Conservation (phyloP, 139 green algal genomes). For the Raphidocelis subcapitata region DNA sequence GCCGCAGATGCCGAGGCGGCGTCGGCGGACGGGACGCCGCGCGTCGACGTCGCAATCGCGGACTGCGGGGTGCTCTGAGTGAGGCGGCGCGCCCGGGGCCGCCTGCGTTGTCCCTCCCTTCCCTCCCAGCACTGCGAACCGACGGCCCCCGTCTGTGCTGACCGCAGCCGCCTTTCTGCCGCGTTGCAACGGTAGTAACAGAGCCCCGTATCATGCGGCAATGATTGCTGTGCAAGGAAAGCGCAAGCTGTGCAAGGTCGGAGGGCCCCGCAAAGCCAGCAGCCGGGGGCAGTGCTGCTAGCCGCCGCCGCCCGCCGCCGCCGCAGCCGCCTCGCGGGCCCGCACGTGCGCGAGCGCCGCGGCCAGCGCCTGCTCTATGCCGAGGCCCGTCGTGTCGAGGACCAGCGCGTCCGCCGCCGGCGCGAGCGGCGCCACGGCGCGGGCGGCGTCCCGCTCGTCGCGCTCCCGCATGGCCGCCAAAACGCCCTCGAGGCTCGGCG, state of each 20-base stretch:
- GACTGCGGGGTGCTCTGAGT: constrained; percentile 53
- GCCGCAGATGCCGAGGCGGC: constrained; percentile 53
- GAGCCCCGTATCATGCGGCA: too few species aligned
- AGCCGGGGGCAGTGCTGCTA: too few species aligned
- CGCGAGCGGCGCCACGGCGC: constrained; percentile 6
- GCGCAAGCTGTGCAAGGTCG: too few species aligned
- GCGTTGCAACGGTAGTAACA: too few species aligned
- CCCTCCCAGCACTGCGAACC: too few species aligned
- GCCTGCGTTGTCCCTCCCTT: too few species aligned
- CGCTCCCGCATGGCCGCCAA: constrained; percentile 14
- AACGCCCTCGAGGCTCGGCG: not conserved
- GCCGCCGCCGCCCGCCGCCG: not conserved
- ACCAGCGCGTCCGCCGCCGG: constrained; percentile 20
- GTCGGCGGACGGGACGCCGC: constrained; percentile 40
- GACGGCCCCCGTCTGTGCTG: too few species aligned
- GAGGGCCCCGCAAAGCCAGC: too few species aligned
- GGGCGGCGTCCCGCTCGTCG: constrained; percentile 7
- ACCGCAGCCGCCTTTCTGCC: too few species aligned
- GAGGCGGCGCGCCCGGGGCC: too few species aligned
- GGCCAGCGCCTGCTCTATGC: constrained; percentile 9
- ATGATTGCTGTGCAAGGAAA: too few species aligned
- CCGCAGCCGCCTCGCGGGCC: not conserved
- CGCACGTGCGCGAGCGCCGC: not conserved
- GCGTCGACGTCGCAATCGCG: constrained; percentile 46
- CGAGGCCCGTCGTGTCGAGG: constrained; percentile 12